Percentiles rank a stretch among this genome's conserved stretches.
Evolutionary conservation across 371 early-diverging fungal genomes (phyloP).

Genomic region (Syncephalastrum contaminatum): DNA sequence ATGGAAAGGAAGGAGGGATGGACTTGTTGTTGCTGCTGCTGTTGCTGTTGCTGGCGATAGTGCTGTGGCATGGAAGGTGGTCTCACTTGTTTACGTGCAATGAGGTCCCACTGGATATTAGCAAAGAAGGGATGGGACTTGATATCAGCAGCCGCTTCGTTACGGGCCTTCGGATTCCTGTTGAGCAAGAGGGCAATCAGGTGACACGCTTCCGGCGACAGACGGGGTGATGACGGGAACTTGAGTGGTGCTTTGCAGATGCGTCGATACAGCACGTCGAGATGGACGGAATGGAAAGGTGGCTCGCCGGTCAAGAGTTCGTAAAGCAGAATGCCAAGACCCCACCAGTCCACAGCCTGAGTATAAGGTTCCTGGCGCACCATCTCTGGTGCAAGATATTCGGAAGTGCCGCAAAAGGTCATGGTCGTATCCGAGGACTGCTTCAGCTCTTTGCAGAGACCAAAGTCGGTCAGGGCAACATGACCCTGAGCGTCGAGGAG

Average conservation of each 20-base stretch:
- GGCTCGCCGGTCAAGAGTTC: conserved; percentile 87
- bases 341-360: conserved; percentile 93
- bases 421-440: conserved; percentile 42
- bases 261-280: conserved; percentile 82
- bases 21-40: conserved; percentile 4
- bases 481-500: conserved; percentile 70
- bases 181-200: conserved; percentile 71
- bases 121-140: conserved; percentile 78
- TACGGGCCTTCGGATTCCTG: conserved; percentile 68
- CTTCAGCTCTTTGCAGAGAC: conserved; percentile 72
- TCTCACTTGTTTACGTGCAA: conserved; percentile 55
- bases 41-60: conserved; percentile 9
- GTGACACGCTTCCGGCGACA: conserved; percentile 65
- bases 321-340: conserved; percentile 96
- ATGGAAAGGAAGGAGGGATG: conserved; percentile 13
- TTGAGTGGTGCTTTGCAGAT: conserved; percentile 59
- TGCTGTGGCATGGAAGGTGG: conserved; percentile 52
- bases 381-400: conserved; percentile 95
- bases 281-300: conserved; percentile 83
- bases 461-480: conserved; percentile 80
- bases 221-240: conserved; percentile 16
- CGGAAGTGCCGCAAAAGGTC: conserved; percentile 94
- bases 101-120: conserved; percentile 66
- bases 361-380: conserved; percentile 79
- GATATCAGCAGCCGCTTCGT: conserved; percentile 60